Evolutionary conservation across 257 asterid genomes (phyloP).

Genomic region (Fraxinus americana): DNA sequence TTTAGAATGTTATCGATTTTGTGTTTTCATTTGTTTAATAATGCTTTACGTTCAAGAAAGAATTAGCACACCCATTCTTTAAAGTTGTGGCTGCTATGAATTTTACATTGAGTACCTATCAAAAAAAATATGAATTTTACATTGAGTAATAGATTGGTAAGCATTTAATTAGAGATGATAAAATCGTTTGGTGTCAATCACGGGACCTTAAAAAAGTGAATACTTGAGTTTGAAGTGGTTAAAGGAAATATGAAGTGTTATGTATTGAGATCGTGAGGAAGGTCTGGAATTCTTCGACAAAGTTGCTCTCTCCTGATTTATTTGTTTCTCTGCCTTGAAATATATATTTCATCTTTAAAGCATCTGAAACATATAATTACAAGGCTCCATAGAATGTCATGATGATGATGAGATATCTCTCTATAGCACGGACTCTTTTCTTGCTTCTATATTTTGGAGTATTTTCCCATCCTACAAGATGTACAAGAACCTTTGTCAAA

Average conservation of each 20-base stretch:
- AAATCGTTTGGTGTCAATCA: neutral
- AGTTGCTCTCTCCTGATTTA: neutral
- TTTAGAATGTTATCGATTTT: neutral
- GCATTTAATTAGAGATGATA: neutral
- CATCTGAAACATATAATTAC: neutral
- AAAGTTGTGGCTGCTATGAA: neutral
- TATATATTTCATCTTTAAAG: neutral
- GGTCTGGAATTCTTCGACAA: neutral
- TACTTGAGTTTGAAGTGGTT: neutral
- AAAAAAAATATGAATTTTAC: neutral
- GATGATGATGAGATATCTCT: neutral
- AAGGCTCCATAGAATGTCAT: neutral
- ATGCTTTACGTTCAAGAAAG: conserved; percentile 13
- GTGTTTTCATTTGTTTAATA: conserved; percentile 5
- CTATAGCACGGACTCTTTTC: neutral
- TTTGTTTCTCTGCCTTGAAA: neutral
- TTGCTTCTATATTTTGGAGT: neutral
- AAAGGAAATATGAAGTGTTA: neutral
- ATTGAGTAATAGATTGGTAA: neutral
- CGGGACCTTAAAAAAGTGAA: neutral
- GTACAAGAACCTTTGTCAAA: neutral
- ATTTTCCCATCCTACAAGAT: neutral
- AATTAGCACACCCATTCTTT: neutral
- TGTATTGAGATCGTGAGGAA: neutral
- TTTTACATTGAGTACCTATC: neutral